phyloP scores from a whole-genome alignment of 129 eudicot genomes.

The Tagetes patula region DNA sequence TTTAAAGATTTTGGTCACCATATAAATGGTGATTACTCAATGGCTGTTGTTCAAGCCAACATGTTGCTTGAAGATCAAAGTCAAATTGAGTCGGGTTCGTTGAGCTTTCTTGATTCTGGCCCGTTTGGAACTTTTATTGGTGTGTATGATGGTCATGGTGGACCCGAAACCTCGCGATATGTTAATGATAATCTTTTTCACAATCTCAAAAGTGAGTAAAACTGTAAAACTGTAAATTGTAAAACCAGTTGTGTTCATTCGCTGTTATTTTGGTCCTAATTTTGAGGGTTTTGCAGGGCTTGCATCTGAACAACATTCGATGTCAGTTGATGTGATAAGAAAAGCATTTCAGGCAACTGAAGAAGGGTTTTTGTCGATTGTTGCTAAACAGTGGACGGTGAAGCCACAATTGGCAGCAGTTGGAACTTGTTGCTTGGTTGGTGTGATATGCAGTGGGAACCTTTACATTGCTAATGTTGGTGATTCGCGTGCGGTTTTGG shows the following conservation, averaged over 20 bases:
- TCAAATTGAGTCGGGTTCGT: constrained; percentile 73
- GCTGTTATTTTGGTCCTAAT: not conserved
- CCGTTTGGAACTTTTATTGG: constrained; percentile 78
- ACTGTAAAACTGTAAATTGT: too few species aligned
- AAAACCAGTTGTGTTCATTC: not conserved
- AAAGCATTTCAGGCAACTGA: constrained; percentile 74
- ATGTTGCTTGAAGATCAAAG: constrained; percentile 79
- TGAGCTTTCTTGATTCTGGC: constrained; percentile 66
- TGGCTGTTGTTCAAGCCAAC: constrained; percentile 87
- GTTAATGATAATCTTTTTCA: constrained; percentile 64
- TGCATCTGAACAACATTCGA: constrained; percentile 51
- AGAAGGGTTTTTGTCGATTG: constrained; percentile 65
- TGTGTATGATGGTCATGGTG: constrained; percentile 87
- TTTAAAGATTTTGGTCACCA: constrained; percentile 67
- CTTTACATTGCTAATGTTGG: constrained; percentile 76
- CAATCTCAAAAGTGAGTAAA: constrained; percentile 59
- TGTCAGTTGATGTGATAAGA: constrained; percentile 61
- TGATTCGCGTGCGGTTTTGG: constrained; percentile 80
- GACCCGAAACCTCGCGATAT: constrained; percentile 76
- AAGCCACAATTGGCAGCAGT: constrained; percentile 79
- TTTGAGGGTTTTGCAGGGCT: constrained; percentile 43
- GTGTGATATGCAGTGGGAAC: constrained; percentile 58
- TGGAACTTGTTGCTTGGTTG: constrained; percentile 76
- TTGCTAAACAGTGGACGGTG: constrained; percentile 59
- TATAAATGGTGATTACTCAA: constrained; percentile 66